These are phyloP conservation scores for Boletus vinaceobasis DNA, from an alignment of 768 basidiomycete genomes.

Conservation along the genomic window DNA sequence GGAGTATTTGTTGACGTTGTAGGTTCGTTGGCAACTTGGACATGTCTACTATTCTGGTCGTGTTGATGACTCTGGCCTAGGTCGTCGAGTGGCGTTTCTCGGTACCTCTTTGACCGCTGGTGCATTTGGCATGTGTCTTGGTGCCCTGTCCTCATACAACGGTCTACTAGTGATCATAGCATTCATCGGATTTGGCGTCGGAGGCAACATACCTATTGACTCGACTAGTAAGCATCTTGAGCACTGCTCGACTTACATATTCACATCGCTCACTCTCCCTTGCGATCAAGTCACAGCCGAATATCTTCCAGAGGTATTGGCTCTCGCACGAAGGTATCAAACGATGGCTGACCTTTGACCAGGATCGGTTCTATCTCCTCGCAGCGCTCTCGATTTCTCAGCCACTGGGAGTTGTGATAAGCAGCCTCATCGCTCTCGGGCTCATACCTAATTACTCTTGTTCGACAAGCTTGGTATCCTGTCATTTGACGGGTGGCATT, in stretches of 20 bases:
- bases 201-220: not conserved
- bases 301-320: conserved; percentile 13
- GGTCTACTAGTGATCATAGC: conserved; percentile 9
- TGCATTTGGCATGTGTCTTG: conserved; percentile 13
- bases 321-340: too few species aligned
- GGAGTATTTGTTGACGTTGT: conserved; percentile 15
- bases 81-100: conserved; percentile 14
- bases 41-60: not conserved
- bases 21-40: conserved; percentile 4
- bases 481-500: conserved; percentile 8
- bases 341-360: not conserved
- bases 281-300: conserved; percentile 7
- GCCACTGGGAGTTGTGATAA: not conserved
- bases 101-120: conserved; percentile 13
- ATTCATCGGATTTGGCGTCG: conserved; percentile 7
- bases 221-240: conserved; percentile 5
- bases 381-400: conserved; percentile 9
- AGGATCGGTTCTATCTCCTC: conserved; percentile 15
- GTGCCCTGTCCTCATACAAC: conserved; percentile 9
- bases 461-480: conserved; percentile 6
- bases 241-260: not conserved
- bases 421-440: conserved; percentile 4
- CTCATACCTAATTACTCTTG: conserved; percentile 17
- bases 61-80: not conserved
- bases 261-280: too few species aligned